Evolutionary conservation across 106 monocot genomes (phyloP), one percentile per base, ranked within the genome.

Genomic region (Dactylorhiza incarnata): DNA sequence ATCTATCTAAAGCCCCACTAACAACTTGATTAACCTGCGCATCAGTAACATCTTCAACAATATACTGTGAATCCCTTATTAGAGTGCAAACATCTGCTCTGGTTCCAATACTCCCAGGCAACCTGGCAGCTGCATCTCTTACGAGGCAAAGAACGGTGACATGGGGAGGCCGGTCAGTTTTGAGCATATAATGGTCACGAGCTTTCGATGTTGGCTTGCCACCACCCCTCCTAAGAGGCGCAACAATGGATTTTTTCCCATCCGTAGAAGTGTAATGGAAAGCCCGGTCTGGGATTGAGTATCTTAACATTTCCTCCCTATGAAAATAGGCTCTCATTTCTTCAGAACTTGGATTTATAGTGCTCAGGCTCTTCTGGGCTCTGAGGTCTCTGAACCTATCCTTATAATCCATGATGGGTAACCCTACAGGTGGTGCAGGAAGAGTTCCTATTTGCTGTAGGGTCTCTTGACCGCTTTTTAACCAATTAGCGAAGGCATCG

Each of bases 141-240:
- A 99, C 97, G 67, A 99, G 83, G 73, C 97, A 99, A 59, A 99
- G 83, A 70, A 99, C 86, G 68, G 97, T 99, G 24, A 99, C 94
- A 82, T 99, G 94, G 25, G 97, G 97, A 7, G 97, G 94, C 0
- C 97, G 88, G 72, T 91, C 85, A 14, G 87, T 84, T 71, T 88
- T 91, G 43, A 99, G 91, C 91, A 99, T 99, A 83, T 88, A 94
- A 79, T 99, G 97, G 19, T 94, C 97, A 24, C 97, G 81, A 25
- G 94, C 94, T 78, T 99, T 99, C 56, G 97, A 87, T 75, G 97
- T 94, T 26, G 94, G 94, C 84, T 99, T 99, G 48, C 97, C 97
- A 25, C 97, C 94, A 26, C 94, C 91, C 52, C 91, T 85, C 79
- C 97, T 86, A 16, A 99, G 79, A n/a, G 97, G 97, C 78, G 97